phyloP scores from a whole-genome alignment of 345 rosid species.

The Lenwebbia sp. region DNA sequence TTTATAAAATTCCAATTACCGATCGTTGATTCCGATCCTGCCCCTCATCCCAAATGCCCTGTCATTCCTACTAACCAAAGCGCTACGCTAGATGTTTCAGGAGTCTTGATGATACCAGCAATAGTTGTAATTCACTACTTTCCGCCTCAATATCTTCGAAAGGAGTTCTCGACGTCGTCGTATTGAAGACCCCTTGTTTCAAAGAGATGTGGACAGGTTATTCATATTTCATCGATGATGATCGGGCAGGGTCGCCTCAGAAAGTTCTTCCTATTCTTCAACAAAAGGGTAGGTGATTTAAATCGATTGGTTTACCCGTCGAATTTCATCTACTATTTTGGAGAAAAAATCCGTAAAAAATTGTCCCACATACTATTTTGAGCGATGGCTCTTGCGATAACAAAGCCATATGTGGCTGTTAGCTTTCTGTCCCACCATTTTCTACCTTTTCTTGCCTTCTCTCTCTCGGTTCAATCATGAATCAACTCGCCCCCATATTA shows the following conservation, averaged over 20 bases:
- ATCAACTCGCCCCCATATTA: neutral
- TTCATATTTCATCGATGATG: too few species aligned
- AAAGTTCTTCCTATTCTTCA: neutral
- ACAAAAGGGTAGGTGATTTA: neutral
- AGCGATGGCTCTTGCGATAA: neutral
- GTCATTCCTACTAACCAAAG: neutral
- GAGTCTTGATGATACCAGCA: neutral
- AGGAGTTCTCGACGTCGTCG: too few species aligned
- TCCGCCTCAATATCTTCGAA: too few species aligned
- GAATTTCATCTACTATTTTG: fast-evolving
- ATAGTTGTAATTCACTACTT: neutral
- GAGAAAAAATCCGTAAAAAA: neutral
- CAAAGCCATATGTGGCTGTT: neutral
- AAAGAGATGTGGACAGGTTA: too few species aligned
- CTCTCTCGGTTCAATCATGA: neutral
- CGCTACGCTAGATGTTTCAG: fast-evolving
- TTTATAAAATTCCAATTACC: neutral
- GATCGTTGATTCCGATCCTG: fast-evolving
- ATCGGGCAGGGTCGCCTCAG: fast-evolving
- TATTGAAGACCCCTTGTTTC: too few species aligned
- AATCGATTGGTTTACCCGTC: neutral
- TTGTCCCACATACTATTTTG: neutral
- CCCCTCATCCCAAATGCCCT: neutral
- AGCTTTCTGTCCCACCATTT: neutral
- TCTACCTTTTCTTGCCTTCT: neutral